Conservation (phyloP, 78 protist species). For the Planoprotostelium fungivorum region DNA sequence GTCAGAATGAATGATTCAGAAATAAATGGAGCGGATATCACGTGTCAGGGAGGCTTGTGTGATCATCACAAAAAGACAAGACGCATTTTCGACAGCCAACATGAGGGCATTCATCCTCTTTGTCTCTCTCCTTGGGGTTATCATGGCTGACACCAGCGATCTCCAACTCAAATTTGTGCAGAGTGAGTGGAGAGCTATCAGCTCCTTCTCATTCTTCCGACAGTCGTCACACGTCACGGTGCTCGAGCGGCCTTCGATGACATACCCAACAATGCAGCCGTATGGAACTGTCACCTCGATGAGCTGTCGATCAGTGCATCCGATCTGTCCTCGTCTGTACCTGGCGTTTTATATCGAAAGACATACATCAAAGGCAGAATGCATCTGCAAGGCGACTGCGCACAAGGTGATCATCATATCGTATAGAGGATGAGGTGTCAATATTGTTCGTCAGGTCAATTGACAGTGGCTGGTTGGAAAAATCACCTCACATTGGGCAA, state of each 20-base stretch:
- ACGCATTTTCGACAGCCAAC: too few species aligned
- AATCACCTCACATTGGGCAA: background rate
- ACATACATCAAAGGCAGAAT: background rate
- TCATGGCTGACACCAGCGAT: too few species aligned
- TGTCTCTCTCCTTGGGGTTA: too few species aligned
- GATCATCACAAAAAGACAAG: too few species aligned
- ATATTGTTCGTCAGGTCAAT: background rate
- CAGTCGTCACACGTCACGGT: background rate
- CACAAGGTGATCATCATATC: background rate
- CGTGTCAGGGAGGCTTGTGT: too few species aligned
- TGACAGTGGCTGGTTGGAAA: background rate
- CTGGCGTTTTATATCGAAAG: background rate
- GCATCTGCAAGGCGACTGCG: background rate
- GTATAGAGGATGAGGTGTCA: background rate
- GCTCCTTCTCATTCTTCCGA: too few species aligned
- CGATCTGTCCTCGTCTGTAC: background rate
- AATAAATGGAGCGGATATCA: too few species aligned
- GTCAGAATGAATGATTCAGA: too few species aligned
- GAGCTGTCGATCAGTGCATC: background rate
- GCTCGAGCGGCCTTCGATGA: background rate
- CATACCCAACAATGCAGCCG: background rate
- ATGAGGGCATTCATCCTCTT: too few species aligned
- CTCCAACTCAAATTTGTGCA: too few species aligned
- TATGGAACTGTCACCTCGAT: background rate
- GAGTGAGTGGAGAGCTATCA: too few species aligned